These are phyloP conservation scores for Isatis tinctoria DNA, from an alignment of 345 rosid species.

Conservation along the genomic window DNA sequence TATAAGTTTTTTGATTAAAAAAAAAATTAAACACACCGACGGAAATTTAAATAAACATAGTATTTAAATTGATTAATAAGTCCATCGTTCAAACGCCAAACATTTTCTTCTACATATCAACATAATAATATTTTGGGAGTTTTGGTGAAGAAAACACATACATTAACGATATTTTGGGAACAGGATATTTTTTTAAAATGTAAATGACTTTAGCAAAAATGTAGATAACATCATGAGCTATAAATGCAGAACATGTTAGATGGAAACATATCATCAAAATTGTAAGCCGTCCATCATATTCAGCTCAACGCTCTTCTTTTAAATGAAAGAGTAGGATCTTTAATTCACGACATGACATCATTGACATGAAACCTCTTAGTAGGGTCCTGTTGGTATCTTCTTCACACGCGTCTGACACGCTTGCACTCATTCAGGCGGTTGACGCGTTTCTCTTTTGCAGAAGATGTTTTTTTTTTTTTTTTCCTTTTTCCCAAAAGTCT, in stretches of 20 bases:
- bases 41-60: neutral
- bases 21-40: neutral
- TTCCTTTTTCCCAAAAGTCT: neutral
- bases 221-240: neutral
- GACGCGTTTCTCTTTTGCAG: slow-evolving; percentile 21
- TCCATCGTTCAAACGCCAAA: too few relatives aligned
- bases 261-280: neutral
- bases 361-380: neutral
- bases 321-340: neutral
- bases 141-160: too few relatives aligned
- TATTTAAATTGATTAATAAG: too few relatives aligned
- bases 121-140: too few relatives aligned
- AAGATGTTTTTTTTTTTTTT: neutral
- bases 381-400: neutral
- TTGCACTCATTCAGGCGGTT: slow-evolving; percentile 31
- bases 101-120: too few relatives aligned
- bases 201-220: neutral
- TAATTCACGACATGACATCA: neutral
- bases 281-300: slow-evolving; percentile 1
- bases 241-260: neutral
- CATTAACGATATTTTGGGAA: neutral
- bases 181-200: neutral
- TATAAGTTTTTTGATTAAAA: neutral
- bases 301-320: neutral
- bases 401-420: slow-evolving; percentile 26